Percentiles rank a stretch among this genome's conserved stretches.
Conservation (phyloP, 106 monocot genomes). For the Cymbidium sinense region DNA sequence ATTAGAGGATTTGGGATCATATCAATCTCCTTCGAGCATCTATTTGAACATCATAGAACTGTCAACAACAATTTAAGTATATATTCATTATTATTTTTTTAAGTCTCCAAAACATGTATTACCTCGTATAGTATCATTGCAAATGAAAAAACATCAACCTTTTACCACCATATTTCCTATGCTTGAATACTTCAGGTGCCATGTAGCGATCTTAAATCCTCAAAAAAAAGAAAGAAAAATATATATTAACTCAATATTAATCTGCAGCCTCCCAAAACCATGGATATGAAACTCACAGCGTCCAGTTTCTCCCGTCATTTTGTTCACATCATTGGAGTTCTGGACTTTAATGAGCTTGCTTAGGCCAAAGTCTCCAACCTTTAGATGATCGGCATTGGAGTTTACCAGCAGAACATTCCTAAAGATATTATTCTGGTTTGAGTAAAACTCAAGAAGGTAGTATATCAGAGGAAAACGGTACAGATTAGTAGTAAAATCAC, state of each 20-base stretch:
- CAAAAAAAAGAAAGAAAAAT: slow-evolving; percentile 19
- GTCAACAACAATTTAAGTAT: background rate
- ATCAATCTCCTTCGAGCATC: slow-evolving; percentile 99
- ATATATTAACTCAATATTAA: background rate
- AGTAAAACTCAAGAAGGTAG: slow-evolving; percentile 14
- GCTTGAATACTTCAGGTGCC: slow-evolving; percentile 99
- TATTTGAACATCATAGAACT: slow-evolving; percentile 14
- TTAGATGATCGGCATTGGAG: slow-evolving; percentile 87
- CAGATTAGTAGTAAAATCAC: slow-evolving; percentile 21
- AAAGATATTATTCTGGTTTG: slow-evolving; percentile 11
- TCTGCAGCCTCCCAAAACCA: slow-evolving; percentile 3
- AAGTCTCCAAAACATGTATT: background rate
- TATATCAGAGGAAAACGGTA: background rate
- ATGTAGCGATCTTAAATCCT: slow-evolving; percentile 72
- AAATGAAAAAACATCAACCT: slow-evolving; percentile 99
- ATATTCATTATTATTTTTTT: background rate
- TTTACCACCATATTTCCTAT: slow-evolving; percentile 95
- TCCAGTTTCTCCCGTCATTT: slow-evolving; percentile 99
- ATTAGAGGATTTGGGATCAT: no score
- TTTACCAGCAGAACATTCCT: slow-evolving; percentile 99
- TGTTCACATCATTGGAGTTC: slow-evolving; percentile 85
- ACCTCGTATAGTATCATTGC: slow-evolving; percentile 99
- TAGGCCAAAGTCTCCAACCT: slow-evolving; percentile 96
- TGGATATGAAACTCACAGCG: slow-evolving; percentile 63
- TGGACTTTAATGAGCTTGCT: slow-evolving; percentile 92